These are phyloP conservation scores for Trichoderma simmonsii DNA, from an alignment of 2,329 filamentous ascomycete genomes.

Conservation along the genomic window DNA sequence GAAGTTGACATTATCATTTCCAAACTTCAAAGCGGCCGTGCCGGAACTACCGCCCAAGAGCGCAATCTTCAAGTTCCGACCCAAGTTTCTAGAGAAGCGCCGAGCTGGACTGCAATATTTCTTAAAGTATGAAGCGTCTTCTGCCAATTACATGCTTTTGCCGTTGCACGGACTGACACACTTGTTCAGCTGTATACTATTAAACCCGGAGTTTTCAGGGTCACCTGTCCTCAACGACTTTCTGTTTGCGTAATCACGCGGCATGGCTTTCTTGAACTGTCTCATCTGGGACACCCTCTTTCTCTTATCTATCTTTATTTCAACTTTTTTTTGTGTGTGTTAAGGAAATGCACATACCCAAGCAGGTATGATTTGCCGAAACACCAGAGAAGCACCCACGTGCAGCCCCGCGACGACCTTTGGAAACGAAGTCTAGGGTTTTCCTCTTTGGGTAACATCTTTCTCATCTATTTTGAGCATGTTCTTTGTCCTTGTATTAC, in stretches of 20 bases:
- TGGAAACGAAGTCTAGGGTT: not conserved
- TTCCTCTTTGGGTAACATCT: slow-evolving; percentile 6
- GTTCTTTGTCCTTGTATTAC: not conserved
- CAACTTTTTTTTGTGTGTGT: not conserved
- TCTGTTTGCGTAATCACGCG: slow-evolving; percentile 58
- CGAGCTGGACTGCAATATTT: slow-evolving; percentile 86
- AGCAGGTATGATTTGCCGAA: not conserved
- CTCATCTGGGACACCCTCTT: not conserved
- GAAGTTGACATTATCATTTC: slow-evolving; percentile 75
- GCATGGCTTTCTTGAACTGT: not conserved
- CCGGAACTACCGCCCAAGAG: slow-evolving; percentile 91
- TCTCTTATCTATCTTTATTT: not conserved
- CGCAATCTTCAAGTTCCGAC: slow-evolving; percentile 79
- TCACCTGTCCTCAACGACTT: slow-evolving; percentile 92
- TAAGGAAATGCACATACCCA: not conserved
- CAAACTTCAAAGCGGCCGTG: slow-evolving; percentile 78
- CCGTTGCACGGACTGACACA: not conserved
- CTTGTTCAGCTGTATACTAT: slow-evolving; percentile 68
- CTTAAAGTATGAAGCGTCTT: slow-evolving; percentile 66
- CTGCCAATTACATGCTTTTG: not conserved
- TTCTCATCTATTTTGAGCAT: not conserved
- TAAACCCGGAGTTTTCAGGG: slow-evolving; percentile 91
- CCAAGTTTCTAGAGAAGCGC: slow-evolving; percentile 80
- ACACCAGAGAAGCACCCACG: not conserved
- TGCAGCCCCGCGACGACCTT: not conserved